phyloP scores from a whole-genome alignment of 2,329 filamentous ascomycete species.

The Cordyceps militaris region DNA sequence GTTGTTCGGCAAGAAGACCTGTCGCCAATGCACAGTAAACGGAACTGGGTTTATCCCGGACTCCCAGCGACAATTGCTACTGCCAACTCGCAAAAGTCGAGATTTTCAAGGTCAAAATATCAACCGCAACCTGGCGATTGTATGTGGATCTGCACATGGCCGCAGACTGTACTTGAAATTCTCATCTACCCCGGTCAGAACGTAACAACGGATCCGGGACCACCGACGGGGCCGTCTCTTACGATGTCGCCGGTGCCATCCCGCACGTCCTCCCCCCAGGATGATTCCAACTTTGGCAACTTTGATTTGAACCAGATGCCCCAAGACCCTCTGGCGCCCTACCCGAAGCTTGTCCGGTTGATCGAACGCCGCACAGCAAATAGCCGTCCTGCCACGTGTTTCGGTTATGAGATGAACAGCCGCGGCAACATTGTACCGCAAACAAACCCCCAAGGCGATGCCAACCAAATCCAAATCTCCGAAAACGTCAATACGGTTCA shows the following conservation, averaged over 20 bases:
- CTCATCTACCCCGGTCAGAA: constrained; percentile 52
- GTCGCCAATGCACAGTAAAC: constrained; percentile 20
- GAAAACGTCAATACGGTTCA: constrained; percentile 25
- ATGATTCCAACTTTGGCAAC: constrained; percentile 14
- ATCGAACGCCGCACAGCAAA: constrained; percentile 42
- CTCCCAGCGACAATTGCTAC: constrained; percentile 4
- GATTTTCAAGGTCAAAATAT: constrained; percentile 18
- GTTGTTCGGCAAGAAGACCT: constrained; percentile 40
- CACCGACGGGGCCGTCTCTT: neutral
- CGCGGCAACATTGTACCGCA: constrained; percentile 24
- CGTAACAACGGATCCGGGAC: constrained; percentile 27
- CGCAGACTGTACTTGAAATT: constrained; percentile 46
- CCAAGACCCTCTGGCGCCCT: constrained; percentile 26
- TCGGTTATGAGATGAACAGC: constrained; percentile 41
- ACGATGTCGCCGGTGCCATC: constrained; percentile 11
- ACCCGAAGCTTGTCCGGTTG: constrained; percentile 48
- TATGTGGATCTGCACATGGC: constrained; percentile 55
- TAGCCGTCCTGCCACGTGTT: constrained; percentile 35
- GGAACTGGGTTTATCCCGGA: constrained; percentile 19
- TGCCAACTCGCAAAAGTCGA: constrained; percentile 21
- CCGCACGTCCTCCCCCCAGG: neutral
- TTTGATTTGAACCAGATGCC: constrained; percentile 6
- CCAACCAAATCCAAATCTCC: constrained; percentile 36
- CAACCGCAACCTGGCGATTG: constrained; percentile 40
- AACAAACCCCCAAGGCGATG: constrained; percentile 15